phyloP scores from a whole-genome alignment of 2,329 filamentous ascomycete species.

The Fusarium redolens region DNA sequence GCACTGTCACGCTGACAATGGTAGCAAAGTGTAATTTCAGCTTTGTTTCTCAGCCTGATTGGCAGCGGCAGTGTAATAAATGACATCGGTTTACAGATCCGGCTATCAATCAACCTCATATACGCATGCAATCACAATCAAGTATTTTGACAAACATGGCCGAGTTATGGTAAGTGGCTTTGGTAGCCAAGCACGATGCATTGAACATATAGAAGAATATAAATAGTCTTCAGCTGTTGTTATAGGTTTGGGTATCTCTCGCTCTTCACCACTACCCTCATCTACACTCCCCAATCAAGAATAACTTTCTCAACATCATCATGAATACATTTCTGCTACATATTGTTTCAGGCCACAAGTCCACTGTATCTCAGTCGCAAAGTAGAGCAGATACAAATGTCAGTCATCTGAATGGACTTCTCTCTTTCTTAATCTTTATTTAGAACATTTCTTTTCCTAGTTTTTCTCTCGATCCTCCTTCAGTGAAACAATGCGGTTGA shows the following conservation, averaged over 20 bases:
- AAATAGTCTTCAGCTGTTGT: neutral
- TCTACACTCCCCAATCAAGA: neutral
- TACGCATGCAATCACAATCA: neutral
- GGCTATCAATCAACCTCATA: neutral
- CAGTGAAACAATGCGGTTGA: constrained; percentile 92
- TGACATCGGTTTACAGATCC: neutral
- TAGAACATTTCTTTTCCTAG: constrained; percentile 14
- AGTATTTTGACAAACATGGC: neutral
- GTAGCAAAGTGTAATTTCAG: no score
- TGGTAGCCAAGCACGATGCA: neutral
- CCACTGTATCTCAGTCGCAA: neutral
- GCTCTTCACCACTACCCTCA: neutral
- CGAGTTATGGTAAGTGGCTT: neutral
- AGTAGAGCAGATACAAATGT: neutral
- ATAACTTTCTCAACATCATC: neutral
- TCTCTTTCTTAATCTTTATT: neutral
- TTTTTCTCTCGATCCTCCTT: constrained; percentile 86
- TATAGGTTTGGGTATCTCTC: neutral
- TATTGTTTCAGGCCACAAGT: neutral
- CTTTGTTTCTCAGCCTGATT: neutral
- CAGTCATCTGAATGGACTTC: neutral
- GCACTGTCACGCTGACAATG: neutral
- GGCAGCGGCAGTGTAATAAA: neutral
- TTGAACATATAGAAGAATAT: neutral
- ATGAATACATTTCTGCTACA: neutral